Base-by-base conservation (phyloP, 768 basidiomycete species). In the Galerina sulciceps region DNA sequence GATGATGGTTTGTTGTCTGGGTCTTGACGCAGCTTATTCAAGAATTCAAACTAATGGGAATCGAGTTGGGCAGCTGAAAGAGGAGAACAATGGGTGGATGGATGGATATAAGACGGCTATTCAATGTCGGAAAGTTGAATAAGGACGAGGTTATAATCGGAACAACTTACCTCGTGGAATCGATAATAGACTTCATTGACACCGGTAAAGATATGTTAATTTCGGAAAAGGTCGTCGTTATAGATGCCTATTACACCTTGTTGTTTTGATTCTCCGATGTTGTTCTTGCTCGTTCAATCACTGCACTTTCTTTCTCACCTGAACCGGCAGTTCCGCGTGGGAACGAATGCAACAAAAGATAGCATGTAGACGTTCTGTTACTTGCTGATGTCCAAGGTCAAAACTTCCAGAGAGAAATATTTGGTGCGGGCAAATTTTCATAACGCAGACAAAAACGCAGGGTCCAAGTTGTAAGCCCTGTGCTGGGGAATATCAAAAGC, bases 101-200 rank as follows among this genome's bases (percentile, higher is more conserved):
- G n/a, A 57, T 55, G 53, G 35, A 46, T 46, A 14, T 37, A 55
- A 55, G 54, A 23, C 15, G 45, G 36, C 44, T 26, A 37, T 51
- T 20, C 18, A 14, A 36, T 23, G 37, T 15, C 11, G 22, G 49
- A 51, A 11, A 14, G 37, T 26, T 15, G 40, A 47, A 55, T 46
- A 47, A 47, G 46, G 31, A 48, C 11, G 20, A 22, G 37, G 14
- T 46, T 47, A 47, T 55, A 55, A 55, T 37, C 36, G 54, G 54
- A 55, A 55, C 54, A 55, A 55, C 53, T 22, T 10, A 36, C 43
- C 36, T 40, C 46, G 22, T 22, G 40, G 36, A 22, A 51, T 22
- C 54, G 40, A 55, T 48, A 47, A 55, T 55, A 40, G 31, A 23
- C n/a, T 42, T 31, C 40, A 15, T 34, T 53, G 26, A 34, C 41